Percentiles rank a stretch among this genome's conserved stretches.
These are phyloP conservation scores for Bonia amplexicaulis DNA, from an alignment of 176 grass and related monocot genomes.

Conservation along the genomic window DNA sequence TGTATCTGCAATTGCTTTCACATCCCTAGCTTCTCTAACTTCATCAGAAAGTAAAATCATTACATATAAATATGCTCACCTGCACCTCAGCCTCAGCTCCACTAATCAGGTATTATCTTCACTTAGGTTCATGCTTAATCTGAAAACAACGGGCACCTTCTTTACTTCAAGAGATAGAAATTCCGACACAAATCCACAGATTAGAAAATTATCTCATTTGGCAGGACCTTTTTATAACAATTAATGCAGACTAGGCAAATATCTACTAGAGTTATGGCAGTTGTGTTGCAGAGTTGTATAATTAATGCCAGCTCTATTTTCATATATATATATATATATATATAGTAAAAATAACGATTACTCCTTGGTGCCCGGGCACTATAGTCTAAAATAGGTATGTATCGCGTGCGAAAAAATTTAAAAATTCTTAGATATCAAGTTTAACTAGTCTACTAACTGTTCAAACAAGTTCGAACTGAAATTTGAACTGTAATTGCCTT, in stretches of 20 bases:
- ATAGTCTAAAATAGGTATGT: too few species aligned
- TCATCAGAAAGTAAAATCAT: slow-evolving; percentile 55
- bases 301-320: too few species aligned
- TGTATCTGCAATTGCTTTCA: slow-evolving; percentile 50
- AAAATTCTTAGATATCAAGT: too few species aligned
- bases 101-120: neutral
- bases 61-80: slow-evolving; percentile 20
- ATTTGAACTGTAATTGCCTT: too few species aligned
- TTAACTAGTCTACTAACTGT: too few species aligned
- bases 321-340: too few species aligned
- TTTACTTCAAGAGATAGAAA: neutral
- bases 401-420: too few species aligned
- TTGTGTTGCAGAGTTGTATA: too few species aligned
- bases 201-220: neutral
- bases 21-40: slow-evolving; percentile 48
- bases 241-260: neutral
- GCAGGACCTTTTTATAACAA: neutral
- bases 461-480: too few species aligned
- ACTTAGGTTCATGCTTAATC: neutral
- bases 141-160: neutral
- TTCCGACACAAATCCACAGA: neutral
- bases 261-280: neutral
- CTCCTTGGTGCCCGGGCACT: too few species aligned
- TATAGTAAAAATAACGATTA: too few species aligned
- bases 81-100: neutral